phyloP scores from a whole-genome alignment of 1,284 basidiomycete genomes.

The Bjerkandera adusta region DNA sequence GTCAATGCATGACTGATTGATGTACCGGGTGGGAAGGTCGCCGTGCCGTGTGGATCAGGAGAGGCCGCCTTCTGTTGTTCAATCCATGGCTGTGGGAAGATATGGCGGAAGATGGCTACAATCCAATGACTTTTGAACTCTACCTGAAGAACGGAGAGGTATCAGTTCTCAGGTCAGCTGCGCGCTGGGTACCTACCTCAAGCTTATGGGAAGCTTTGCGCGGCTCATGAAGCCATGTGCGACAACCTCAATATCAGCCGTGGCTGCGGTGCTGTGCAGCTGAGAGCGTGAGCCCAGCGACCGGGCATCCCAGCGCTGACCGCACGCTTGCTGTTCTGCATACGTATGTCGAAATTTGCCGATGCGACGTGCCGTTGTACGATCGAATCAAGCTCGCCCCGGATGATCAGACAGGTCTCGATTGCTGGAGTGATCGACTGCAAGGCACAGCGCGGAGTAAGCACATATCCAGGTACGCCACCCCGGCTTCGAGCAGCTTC shows the following conservation, averaged over 20 bases:
- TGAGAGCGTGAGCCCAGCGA: neutral
- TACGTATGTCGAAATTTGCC: neutral
- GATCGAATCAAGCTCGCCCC: no score
- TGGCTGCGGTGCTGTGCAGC: constrained; percentile 4
- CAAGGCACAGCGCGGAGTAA: no score
- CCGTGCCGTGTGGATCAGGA: neutral
- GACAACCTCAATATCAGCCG: neutral
- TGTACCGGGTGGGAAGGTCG: neutral
- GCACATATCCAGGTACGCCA: no score
- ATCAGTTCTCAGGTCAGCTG: constrained; percentile 3
- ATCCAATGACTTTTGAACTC: neutral
- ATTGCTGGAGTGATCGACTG: no score
- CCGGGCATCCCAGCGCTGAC: neutral
- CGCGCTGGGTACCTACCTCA: constrained; percentile 11
- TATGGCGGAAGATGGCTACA: neutral
- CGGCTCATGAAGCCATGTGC: neutral
- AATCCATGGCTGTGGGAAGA: constrained; percentile 2
- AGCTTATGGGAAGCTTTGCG: neutral
- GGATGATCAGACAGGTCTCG: no score
- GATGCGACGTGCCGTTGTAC: no score
- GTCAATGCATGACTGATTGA: neutral
- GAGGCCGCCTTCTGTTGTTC: neutral
- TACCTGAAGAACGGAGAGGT: neutral
- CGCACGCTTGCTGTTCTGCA: neutral
- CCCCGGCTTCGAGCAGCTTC: no score